Evolutionary conservation across 208 protist species (phyloP).

Genomic region (Leishmania turanica): DNA sequence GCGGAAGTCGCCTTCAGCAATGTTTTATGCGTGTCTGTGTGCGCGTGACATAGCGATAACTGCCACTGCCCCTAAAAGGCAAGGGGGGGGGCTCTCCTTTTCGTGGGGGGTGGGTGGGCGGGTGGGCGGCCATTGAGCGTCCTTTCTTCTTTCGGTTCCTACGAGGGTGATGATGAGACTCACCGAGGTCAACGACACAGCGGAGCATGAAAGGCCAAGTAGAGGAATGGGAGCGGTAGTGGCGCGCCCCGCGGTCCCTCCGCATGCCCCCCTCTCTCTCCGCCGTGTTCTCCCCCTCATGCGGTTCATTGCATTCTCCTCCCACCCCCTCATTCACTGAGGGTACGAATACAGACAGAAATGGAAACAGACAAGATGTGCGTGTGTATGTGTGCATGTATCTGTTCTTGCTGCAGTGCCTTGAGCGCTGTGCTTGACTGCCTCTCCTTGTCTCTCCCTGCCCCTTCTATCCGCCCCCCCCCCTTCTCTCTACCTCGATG

Average conservation of each 20-base stretch:
- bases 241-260: background rate
- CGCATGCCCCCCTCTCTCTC: background rate
- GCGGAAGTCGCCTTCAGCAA: background rate
- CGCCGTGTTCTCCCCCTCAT: background rate
- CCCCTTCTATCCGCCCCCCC: background rate
- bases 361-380: background rate
- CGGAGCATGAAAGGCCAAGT: background rate
- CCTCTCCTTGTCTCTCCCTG: background rate
- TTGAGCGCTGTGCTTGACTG: background rate
- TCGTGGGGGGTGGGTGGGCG: background rate
- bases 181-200: background rate
- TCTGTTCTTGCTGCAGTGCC: background rate
- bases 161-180: background rate
- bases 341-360: background rate
- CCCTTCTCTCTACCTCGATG: background rate
- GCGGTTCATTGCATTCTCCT: background rate
- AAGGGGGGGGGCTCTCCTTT: background rate
- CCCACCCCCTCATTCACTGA: background rate
- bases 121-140: background rate
- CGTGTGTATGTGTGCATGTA: background rate
- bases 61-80: background rate
- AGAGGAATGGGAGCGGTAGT: background rate
- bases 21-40: background rate
- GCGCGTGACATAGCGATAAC: background rate
- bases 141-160: background rate